Conservation (phyloP, 805 yeast genomes). For the Nematodospora valgi region DNA sequence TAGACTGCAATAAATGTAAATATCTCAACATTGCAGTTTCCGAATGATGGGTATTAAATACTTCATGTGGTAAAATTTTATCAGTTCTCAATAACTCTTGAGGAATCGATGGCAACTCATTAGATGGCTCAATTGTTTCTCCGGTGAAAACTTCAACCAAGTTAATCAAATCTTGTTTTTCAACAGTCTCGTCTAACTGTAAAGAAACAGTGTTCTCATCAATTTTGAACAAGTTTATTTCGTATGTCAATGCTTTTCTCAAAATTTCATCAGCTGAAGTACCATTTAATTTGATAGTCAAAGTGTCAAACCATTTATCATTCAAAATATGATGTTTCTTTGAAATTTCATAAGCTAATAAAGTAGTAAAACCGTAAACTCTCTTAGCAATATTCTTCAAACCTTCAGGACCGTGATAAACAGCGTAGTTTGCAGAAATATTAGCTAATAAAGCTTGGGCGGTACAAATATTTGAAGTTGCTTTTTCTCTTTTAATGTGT, state of each 20-base stretch:
- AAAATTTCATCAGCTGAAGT: slow-evolving; percentile 55
- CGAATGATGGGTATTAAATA: slow-evolving; percentile 83
- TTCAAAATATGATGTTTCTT: slow-evolving; percentile 50
- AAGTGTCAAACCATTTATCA: slow-evolving; percentile 79
- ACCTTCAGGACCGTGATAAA: slow-evolving; percentile 93
- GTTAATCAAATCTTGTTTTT: slow-evolving; percentile 53
- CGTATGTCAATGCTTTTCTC: slow-evolving; percentile 53
- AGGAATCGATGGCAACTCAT: slow-evolving; percentile 50
- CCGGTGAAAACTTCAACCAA: slow-evolving; percentile 62
- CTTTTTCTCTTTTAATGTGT: slow-evolving; percentile 95
- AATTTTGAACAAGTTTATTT: slow-evolving; percentile 75
- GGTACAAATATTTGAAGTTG: slow-evolving; percentile 96
- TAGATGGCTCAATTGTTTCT: slow-evolving; percentile 13
- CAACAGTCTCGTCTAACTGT: slow-evolving; percentile 89
- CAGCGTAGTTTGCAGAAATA: slow-evolving; percentile 92
- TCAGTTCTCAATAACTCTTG: slow-evolving; percentile 52
- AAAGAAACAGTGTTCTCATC: slow-evolving; percentile 59
- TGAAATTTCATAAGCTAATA: slow-evolving; percentile 60
- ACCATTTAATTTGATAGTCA: slow-evolving; percentile 58
- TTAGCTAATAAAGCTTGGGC: slow-evolving; percentile 97
- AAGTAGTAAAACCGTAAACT: slow-evolving; percentile 67
- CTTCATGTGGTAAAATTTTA: slow-evolving; percentile 62
- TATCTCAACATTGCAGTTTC: slow-evolving; percentile 95
- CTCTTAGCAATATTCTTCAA: slow-evolving; percentile 73
- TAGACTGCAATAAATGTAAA: slow-evolving; percentile 74